Conservation (phyloP, 352 stramenopile genomes). For the Globisporangium spinosum region DNA sequence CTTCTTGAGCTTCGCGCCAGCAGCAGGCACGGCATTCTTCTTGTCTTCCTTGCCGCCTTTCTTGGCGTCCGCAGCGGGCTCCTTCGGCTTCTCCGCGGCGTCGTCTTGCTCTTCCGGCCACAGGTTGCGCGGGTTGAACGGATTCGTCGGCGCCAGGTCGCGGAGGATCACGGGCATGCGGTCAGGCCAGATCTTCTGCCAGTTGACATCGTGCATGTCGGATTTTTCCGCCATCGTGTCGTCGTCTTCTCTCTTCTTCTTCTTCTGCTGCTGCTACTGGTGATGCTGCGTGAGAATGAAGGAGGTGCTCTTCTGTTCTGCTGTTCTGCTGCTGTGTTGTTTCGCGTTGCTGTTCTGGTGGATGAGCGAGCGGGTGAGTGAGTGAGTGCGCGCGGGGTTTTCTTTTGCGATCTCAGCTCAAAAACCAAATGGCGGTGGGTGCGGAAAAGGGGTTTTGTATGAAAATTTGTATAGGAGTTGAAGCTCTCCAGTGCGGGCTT, state of each 20-base stretch:
- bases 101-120: constrained; percentile 78
- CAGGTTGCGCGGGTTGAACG: constrained; percentile 84
- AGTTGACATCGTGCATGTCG: constrained; percentile 84
- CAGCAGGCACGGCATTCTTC: constrained; percentile 20
- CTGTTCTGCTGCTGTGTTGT: neutral
- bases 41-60: constrained; percentile 35
- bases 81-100: constrained; percentile 13
- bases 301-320: neutral
- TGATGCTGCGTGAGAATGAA: neutral
- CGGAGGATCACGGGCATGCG: constrained; percentile 87
- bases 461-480: constrained; percentile 7
- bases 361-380: neutral
- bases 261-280: neutral
- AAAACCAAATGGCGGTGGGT: neutral
- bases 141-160: constrained; percentile 78
- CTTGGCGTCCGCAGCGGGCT: constrained; percentile 1
- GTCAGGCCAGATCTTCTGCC: constrained; percentile 87
- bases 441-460: constrained; percentile 7
- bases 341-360: neutral
- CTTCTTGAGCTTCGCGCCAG: constrained; percentile 72
- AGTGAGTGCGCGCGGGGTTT: constrained; percentile 1
- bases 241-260: neutral
- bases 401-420: constrained; percentile 15
- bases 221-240: constrained; percentile 63
- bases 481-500: constrained; percentile 6